Conservation (phyloP, 768 basidiomycete genomes). For the Cystofilobasidium macerans region DNA sequence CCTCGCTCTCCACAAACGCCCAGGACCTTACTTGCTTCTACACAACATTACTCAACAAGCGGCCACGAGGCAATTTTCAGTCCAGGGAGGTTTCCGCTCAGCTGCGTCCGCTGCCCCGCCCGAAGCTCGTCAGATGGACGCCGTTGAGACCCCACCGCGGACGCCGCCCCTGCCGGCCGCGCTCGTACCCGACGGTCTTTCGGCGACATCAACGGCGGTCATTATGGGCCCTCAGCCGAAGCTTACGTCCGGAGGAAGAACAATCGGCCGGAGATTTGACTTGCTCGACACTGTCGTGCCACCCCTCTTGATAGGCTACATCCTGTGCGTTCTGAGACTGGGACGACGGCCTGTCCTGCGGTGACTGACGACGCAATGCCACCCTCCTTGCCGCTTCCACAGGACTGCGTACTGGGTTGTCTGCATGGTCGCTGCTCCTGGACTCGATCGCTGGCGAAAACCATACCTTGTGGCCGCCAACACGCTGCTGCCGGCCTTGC, state of each 20-base stretch:
- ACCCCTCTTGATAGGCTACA: background rate
- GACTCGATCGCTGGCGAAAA: background rate
- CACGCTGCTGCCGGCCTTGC: background rate
- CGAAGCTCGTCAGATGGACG: background rate
- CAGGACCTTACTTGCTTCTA: too few species aligned
- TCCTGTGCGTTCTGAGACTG: background rate
- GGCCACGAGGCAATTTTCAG: too few species aligned
- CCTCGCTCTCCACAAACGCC: too few species aligned
- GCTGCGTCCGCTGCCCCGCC: too few species aligned
- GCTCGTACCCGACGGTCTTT: background rate
- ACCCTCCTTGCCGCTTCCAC: background rate
- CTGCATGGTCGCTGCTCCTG: background rate
- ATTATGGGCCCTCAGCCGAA: too few species aligned
- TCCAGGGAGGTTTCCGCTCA: too few species aligned
- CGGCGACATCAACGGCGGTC: too few species aligned
- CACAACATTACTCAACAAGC: too few species aligned
- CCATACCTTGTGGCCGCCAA: background rate
- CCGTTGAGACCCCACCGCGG: background rate
- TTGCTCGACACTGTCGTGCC: background rate
- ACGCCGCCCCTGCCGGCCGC: background rate
- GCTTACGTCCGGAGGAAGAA: too few species aligned
- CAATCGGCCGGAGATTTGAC: background rate
- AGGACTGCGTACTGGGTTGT: background rate
- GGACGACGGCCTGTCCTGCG: too few species aligned
- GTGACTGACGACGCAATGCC: too few species aligned